phyloP scores from a whole-genome alignment of 495 filamentous ascomycete species.

The Jackrogersella minutella region DNA sequence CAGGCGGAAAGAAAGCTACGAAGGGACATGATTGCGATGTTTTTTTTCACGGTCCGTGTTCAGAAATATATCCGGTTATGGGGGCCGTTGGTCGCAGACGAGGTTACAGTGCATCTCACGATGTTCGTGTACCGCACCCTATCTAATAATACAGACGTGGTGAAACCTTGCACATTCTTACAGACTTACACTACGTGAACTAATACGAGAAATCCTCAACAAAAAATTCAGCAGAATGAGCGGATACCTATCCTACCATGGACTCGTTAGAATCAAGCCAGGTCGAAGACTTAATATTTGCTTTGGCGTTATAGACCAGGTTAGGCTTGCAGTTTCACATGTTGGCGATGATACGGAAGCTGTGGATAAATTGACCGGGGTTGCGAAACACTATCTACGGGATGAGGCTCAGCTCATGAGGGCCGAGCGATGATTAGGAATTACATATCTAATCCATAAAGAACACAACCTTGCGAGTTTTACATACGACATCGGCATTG shows the following conservation, averaged over 20 bases:
- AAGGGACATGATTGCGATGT: constrained; percentile 4
- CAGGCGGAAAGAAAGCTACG: too few species aligned
- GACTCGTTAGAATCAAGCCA: too few species aligned
- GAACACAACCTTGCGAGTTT: neutral
- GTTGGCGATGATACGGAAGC: constrained; percentile 18
- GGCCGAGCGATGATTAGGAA: neutral
- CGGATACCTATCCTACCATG: too few species aligned
- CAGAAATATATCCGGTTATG: neutral
- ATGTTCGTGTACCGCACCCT: constrained; percentile 18
- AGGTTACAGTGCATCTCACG: constrained; percentile 5
- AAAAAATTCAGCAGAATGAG: neutral
- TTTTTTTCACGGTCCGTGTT: too few species aligned
- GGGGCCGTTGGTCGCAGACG: neutral
- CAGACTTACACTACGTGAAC: neutral
- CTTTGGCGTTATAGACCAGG: constrained; percentile 6
- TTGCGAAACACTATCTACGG: constrained; percentile 22
- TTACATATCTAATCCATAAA: too few species aligned
- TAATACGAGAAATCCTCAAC: neutral
- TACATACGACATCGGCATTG: neutral
- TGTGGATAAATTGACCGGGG: constrained; percentile 26
- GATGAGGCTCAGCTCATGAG: constrained; percentile 26
- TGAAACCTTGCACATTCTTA: constrained; percentile 8
- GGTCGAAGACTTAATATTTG: neutral
- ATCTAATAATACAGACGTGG: constrained; percentile 25
- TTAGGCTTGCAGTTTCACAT: constrained; percentile 25